Percentiles rank a stretch among this genome's conserved stretches.
phyloP scores from a whole-genome alignment of 768 basidiomycete genomes.

The Leucocoprinus sp. region DNA sequence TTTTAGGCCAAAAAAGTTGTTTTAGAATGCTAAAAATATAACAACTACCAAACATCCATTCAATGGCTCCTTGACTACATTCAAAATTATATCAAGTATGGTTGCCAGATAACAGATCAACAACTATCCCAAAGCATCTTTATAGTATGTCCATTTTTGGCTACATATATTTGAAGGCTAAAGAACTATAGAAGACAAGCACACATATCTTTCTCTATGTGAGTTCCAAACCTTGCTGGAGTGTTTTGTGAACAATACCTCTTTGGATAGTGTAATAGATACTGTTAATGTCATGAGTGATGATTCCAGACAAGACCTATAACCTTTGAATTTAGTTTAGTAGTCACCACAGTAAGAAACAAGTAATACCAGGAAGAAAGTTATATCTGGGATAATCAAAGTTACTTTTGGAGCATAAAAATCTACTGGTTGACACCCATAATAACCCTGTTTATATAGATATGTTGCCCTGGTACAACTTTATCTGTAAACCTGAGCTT shows the following conservation, averaged over 20 bases:
- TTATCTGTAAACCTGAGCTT: neutral
- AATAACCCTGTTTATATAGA: no score
- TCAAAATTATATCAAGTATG: constrained; percentile 54
- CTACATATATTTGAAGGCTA: no score
- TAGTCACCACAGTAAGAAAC: no score
- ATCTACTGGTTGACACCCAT: neutral
- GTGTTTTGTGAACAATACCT: constrained; percentile 74
- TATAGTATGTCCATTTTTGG: no score
- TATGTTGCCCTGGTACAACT: no score
- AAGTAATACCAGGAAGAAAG: no score
- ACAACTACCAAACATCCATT: constrained; percentile 79
- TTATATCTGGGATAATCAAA: no score
- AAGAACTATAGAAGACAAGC: constrained; percentile 38
- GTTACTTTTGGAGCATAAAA: no score
- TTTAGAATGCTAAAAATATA: constrained; percentile 87
- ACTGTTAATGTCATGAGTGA: constrained; percentile 64
- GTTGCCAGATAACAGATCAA: constrained; percentile 21
- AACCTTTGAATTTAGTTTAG: no score
- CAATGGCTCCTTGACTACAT: constrained; percentile 62
- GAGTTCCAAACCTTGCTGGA: constrained; percentile 81
- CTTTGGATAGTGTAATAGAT: constrained; percentile 60
- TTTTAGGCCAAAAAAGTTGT: constrained; percentile 91
- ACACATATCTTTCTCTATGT: constrained; percentile 44
- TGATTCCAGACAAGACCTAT: constrained; percentile 68
- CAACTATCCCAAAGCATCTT: constrained; percentile 16